phyloP scores from a whole-genome alignment of 306 rosid species.

The Quercus engelmannii region DNA sequence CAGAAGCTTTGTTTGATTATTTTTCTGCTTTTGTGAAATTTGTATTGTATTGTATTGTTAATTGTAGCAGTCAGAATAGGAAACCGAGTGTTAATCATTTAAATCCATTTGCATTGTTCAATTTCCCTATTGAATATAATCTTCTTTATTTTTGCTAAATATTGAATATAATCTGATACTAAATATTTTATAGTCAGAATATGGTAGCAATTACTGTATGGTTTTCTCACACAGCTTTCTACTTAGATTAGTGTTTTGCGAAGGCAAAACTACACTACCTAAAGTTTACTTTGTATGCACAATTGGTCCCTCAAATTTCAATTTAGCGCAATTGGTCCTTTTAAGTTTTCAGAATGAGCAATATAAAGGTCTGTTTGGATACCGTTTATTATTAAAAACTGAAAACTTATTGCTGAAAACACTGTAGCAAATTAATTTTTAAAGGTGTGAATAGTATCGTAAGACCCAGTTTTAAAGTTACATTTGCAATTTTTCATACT shows the following conservation, averaged over 20 bases:
- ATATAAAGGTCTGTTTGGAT: no score
- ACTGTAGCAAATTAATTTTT: no score
- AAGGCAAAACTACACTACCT: no score
- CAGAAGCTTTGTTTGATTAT: not conserved
- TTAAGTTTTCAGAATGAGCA: no score
- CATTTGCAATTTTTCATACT: accelerated
- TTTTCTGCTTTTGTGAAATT: not conserved
- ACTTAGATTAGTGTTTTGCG: no score
- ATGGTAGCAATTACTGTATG: not conserved
- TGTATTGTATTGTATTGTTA: not conserved
- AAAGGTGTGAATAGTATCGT: accelerated
- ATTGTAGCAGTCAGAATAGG: slow-evolving; percentile 2
- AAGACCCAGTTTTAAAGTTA: no score
- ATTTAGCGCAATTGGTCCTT: no score
- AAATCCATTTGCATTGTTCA: not conserved
- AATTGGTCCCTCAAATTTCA: no score
- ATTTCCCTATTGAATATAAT: not conserved
- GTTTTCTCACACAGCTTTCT: not conserved
- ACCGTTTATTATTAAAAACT: accelerated
- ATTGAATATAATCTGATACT: not conserved
- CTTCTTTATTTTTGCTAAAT: no score
- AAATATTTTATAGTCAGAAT: not conserved
- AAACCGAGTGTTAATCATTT: not conserved
- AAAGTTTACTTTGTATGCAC: no score
- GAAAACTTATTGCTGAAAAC: no score